phyloP scores from a whole-genome alignment of 306 rosid species.

The Pueraria montana region DNA sequence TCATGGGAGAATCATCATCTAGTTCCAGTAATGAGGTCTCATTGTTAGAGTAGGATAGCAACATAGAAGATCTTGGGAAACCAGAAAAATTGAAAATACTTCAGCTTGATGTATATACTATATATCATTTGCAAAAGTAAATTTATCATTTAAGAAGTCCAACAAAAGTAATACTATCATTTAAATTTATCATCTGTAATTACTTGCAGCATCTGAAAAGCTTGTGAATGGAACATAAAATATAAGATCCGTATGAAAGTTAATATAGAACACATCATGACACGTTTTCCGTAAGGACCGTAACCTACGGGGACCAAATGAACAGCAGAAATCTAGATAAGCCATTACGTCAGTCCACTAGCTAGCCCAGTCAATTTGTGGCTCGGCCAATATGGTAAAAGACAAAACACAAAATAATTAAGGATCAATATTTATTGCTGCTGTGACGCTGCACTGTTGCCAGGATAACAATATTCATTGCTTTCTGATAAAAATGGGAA shows the following conservation, averaged over 20 bases:
- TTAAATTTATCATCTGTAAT: not conserved
- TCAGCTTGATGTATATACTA: not conserved
- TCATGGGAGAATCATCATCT: not conserved
- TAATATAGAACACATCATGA: not conserved
- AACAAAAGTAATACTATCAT: not conserved
- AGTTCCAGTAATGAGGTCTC: not conserved
- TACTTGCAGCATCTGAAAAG: not conserved
- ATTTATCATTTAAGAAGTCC: not conserved
- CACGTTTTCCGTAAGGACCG: not conserved
- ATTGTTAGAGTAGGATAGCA: not conserved
- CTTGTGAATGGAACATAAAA: not conserved
- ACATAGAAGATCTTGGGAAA: not conserved
- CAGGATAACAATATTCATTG: not conserved
- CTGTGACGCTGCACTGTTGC: not conserved
- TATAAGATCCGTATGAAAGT: not conserved
- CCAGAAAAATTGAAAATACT: not conserved
- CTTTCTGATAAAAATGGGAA: not conserved
- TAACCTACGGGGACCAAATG: not conserved
- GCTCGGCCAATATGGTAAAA: not conserved
- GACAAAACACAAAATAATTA: not conserved
- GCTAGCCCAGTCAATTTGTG: not conserved
- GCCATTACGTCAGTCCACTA: not conserved
- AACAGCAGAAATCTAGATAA: conserved; percentile 14
- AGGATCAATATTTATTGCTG: not conserved
- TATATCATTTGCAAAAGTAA: not conserved